Percentiles rank a stretch among this genome's conserved stretches.
Conservation (phyloP, 371 early-diverging fungal genomes). For the Mortierella sp. region DNA sequence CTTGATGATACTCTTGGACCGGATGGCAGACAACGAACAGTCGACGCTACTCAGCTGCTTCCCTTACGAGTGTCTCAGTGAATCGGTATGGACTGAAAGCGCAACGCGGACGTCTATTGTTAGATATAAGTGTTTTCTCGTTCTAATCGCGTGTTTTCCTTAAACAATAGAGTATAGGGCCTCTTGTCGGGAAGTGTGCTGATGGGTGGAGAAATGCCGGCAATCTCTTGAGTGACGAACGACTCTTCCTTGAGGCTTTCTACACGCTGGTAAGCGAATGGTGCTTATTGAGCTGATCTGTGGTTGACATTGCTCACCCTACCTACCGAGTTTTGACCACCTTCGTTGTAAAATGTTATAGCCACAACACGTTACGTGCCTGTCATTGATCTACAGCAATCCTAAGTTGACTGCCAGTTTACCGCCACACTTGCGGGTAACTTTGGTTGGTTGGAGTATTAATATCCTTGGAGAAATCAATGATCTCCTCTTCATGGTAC, state of each 20-base stretch:
- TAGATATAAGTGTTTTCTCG: neutral
- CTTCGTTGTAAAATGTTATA: neutral
- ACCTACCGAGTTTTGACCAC: neutral
- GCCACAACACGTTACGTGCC: constrained; percentile 42
- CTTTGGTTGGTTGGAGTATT: constrained; percentile 39
- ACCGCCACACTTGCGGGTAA: constrained; percentile 1
- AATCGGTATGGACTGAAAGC: constrained; percentile 18
- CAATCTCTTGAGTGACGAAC: constrained; percentile 24
- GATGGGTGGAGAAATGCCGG: constrained; percentile 39
- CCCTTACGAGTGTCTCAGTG: constrained; percentile 25
- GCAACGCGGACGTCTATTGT: neutral
- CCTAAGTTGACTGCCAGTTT: neutral
- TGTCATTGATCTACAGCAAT: constrained; percentile 20
- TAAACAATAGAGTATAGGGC: constrained; percentile 25
- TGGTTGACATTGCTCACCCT: neutral
- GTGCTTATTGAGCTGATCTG: no score
- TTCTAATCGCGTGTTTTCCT: neutral
- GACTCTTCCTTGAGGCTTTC: constrained; percentile 40
- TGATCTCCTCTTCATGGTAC: constrained; percentile 19
- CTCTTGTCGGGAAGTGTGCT: constrained; percentile 15
- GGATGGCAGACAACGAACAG: constrained; percentile 10
- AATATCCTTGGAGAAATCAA: constrained; percentile 28
- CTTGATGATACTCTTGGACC: neutral
- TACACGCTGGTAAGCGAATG: constrained; percentile 34
- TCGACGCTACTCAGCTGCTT: constrained; percentile 26